Evolutionary conservation across 2,329 filamentous ascomycete genomes (phyloP), one percentile per base, ranked within the genome.

Genomic region (Lasiodiplodia theobromae): DNA sequence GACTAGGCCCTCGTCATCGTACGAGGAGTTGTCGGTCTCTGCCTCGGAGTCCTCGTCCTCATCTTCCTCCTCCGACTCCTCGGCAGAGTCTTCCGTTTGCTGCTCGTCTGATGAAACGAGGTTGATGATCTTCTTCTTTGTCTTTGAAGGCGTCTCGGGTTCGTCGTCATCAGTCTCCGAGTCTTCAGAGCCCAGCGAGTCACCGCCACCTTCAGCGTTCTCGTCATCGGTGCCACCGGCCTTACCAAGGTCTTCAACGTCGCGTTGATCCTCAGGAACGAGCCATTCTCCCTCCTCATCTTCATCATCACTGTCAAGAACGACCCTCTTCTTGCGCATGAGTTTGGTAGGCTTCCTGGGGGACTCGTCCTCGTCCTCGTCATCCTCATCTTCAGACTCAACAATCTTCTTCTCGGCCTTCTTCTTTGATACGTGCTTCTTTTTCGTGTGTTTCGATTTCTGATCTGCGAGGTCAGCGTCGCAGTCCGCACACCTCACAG

Each of bases 151-250:
- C 58, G 70, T 71, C 49, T 71, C 70, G 2, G 54, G 56, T 70
- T 37, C 72, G 85, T 79, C 79, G 57, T 84, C 83, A 31, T 87
- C 88, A 8, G 86, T 87, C 3, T 86, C 85, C 49, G 89, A 92
- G 73, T 88, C 84, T 74, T 96, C 92, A 0, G 90, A 89, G 47
- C 87, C 87, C 62, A 97, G 84, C 77, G 88, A 93, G 68, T 96
- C 92, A 25, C 93, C 94, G 3, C 91, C 93, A 2, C 93, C 93
- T 76, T 97, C 94, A 2, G 91, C 92, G 76, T 97, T 88, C 78
- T 97, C 93, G 71, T 97, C 93, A 65, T 93, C 91, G n/a, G 88
- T 87, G 4, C 92, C 93, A n/a, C 93, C 93, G 54, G 92, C 91
- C 76, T 90, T 91, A 58, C 92, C 92, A 18, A 94, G 84, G n/a